Conservation (phyloP, 768 basidiomycete species). For the Lactarius vividus region DNA sequence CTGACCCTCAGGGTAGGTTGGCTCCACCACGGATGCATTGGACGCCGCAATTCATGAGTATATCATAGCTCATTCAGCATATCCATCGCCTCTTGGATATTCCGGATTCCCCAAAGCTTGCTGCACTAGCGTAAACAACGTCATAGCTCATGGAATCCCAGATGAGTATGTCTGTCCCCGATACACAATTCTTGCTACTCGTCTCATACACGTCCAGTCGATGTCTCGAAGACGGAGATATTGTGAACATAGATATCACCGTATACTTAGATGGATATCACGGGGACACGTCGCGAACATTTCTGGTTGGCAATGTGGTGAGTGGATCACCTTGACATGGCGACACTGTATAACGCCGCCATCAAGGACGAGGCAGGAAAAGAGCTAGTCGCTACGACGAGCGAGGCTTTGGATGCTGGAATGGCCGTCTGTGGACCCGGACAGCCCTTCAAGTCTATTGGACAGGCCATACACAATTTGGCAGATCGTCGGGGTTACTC, state of each 20-base stretch:
- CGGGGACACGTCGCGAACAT: slow-evolving; percentile 86
- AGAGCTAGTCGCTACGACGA: slow-evolving; percentile 61
- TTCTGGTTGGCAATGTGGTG: slow-evolving; percentile 78
- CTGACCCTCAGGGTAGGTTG: slow-evolving; percentile 44
- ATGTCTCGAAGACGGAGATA: slow-evolving; percentile 75
- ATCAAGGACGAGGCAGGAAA: slow-evolving; percentile 64
- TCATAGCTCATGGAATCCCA: slow-evolving; percentile 86
- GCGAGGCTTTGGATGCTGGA: slow-evolving; percentile 62
- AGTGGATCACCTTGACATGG: slow-evolving; percentile 27
- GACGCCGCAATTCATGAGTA: slow-evolving; percentile 71
- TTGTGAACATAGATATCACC: slow-evolving; percentile 87
- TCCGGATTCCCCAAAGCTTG: slow-evolving; percentile 72
- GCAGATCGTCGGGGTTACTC: slow-evolving; percentile 48
- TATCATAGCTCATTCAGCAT: slow-evolving; percentile 66
- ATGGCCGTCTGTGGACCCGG: slow-evolving; percentile 78
- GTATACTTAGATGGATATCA: slow-evolving; percentile 82
- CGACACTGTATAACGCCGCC: background rate
- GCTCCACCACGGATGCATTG: slow-evolving; percentile 70
- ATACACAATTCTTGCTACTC: background rate
- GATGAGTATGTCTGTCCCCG: slow-evolving; percentile 65
- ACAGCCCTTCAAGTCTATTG: slow-evolving; percentile 65
- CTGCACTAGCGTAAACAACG: slow-evolving; percentile 87
- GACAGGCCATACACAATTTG: slow-evolving; percentile 60
- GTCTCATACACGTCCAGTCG: slow-evolving; percentile 49
- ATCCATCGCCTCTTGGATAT: slow-evolving; percentile 84